Base-by-base conservation (phyloP, 108 stramenopile genomes). In the Craspedostauros australis region DNA sequence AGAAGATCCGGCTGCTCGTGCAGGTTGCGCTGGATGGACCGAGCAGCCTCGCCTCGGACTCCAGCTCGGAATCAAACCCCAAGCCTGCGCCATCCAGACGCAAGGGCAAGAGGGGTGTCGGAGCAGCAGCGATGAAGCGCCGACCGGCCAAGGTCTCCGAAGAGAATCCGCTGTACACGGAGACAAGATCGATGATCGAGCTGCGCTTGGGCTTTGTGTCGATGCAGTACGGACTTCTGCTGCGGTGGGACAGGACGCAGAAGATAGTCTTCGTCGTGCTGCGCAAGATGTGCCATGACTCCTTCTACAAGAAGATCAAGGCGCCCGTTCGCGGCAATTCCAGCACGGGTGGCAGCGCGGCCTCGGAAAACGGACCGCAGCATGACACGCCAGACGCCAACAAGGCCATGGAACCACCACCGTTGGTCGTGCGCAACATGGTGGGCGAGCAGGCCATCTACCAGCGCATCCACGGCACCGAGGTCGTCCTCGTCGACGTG, bases 281-380 rank as follows among this genome's bases (percentile, higher is more conserved):
- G 45, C 60, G 80, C 29, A 82, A 82, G 46, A 75, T 82, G 76
- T 82, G 80, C 53, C 51, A 75, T 36, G 76, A 77, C 39, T 72
- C 73, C 34, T 82, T 82, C 46, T 70, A 73, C 39, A 70, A 62
- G 1, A 57, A 56, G 14, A 39, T 57, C 7, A 27, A 15, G 39
- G 19, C 37, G 8, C 44, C 11, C 16, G 28, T 23, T 39, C 32
- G 9, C 9, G 36, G 29, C 34, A n/a, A 19, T 8, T 15, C 22
- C 8, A 51, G 12, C 50, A 39, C 2, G 2, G 31, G 11, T 27
- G 18, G 37, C n/a, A 21, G 34, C 20, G 14, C 6, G 14, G 12
- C 15, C 9, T 11, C 15, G 25, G 14, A 47, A 22, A 33, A 37
- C 11, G 8, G 16, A 43, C 23, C 11, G 2, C n/a, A 5, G 9